Conservation (phyloP, 1,139 yeast species). For the Kodamaea arcana region DNA sequence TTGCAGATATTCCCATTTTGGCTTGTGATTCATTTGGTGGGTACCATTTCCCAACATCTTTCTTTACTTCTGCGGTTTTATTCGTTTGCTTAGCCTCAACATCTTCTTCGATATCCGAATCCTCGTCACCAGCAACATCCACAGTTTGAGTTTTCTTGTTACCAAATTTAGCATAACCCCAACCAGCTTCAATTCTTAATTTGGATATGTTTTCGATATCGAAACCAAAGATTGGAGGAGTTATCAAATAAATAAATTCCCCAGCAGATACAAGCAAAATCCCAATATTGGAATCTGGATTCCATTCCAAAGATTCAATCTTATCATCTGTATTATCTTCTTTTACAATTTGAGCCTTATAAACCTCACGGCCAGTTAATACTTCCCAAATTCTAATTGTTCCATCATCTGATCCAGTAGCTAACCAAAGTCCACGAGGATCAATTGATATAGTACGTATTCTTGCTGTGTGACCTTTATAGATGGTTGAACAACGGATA, state of each 20-base stretch:
- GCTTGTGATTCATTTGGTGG: conserved; percentile 67
- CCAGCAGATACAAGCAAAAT: conserved; percentile 83
- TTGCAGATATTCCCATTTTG: conserved; percentile 64
- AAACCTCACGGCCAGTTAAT: conserved; percentile 90
- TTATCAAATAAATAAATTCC: conserved; percentile 69
- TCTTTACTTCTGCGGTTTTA: conserved; percentile 36
- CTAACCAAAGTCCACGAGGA: conserved; percentile 90
- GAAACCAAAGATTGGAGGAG: conserved; percentile 89
- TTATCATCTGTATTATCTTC: conserved; percentile 65
- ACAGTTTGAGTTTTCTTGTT: conserved; percentile 46
- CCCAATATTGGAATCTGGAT: conserved; percentile 71
- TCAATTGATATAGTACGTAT: conserved; percentile 81
- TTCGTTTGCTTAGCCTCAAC: conserved; percentile 30
- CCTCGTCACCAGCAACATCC: conserved; percentile 38
- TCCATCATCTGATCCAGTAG: conserved; percentile 98
- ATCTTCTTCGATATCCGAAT: conserved; percentile 27
- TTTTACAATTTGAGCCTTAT: conserved; percentile 53
- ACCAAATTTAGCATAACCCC: conserved; percentile 83
- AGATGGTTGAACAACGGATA: conserved; percentile 78
- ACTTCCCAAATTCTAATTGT: conserved; percentile 95
- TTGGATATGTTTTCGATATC: conserved; percentile 81
- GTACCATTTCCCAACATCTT: conserved; percentile 76
- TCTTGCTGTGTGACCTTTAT: conserved; percentile 77
- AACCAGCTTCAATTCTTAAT: conserved; percentile 80
- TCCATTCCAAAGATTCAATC: conserved; percentile 85